These are phyloP conservation scores for Capsicum chinense DNA, from an alignment of 257 asterid genomes.

Conservation along the genomic window DNA sequence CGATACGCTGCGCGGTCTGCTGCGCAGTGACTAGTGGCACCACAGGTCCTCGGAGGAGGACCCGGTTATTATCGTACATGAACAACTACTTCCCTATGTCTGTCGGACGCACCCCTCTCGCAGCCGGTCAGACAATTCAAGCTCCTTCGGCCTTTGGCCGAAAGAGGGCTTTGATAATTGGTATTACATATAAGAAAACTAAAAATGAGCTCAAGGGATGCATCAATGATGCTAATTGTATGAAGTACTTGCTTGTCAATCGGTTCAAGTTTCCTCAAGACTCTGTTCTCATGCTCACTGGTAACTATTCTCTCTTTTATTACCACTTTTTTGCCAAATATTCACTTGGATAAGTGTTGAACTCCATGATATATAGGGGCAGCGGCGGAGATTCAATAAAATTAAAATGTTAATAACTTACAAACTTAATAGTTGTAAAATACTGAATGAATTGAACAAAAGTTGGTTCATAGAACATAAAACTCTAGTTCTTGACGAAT, in stretches of 20 bases:
- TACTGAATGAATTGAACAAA: too few relatives aligned
- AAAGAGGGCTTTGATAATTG: constrained; percentile 82
- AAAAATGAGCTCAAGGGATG: constrained; percentile 79
- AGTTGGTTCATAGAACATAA: neutral
- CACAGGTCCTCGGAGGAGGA: constrained; percentile 32
- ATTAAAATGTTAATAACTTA: too few relatives aligned
- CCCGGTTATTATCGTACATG: constrained; percentile 1
- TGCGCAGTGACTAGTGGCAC: constrained; percentile 59
- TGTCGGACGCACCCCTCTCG: constrained; percentile 35
- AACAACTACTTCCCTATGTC: constrained; percentile 29
- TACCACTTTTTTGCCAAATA: neutral
- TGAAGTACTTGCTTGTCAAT: constrained; percentile 67
- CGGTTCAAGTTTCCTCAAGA: constrained; percentile 74
- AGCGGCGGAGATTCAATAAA: too few relatives aligned
- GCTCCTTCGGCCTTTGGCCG: constrained; percentile 48
- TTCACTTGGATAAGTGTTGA: neutral
- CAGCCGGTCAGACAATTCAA: constrained; percentile 16
- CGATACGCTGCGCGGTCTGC: constrained; percentile 80
- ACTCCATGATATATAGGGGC: too few relatives aligned
- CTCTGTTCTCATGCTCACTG: constrained; percentile 86
- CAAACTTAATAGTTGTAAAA: too few relatives aligned
- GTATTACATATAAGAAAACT: constrained; percentile 66
- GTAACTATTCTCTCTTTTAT: constrained; percentile 39
- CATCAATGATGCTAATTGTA: constrained; percentile 85
- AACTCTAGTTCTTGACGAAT: neutral